Evolutionary conservation across 2,329 filamentous ascomycete species (phyloP), one percentile per base, ranked within the genome.

Genomic region (Claviceps arundinis): DNA sequence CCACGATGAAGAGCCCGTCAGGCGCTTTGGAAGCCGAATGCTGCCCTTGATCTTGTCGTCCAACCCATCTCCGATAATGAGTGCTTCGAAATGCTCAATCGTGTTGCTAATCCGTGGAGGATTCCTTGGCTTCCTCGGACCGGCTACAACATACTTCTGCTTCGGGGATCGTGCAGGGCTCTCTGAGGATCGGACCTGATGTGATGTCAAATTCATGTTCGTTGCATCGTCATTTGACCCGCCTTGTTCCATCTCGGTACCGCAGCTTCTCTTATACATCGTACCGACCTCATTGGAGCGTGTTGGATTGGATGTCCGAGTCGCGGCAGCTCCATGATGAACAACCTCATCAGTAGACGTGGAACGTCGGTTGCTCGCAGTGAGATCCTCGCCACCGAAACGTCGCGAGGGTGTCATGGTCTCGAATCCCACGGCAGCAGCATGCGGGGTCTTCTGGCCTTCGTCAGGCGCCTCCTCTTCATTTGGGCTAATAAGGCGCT

Each of bases 21-120:
- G 45, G 34, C 17, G 17, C 30, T 53, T 53, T n/a, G 26, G 16
- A 16, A 30, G 26, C 17, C 22, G 16, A 50, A 51, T 37, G 41
- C 45, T 51, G 22, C 22, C 16, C 37, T 47, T 53, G 43, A 19
- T 19, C 19, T 45, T 48, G n/a, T 5, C 13, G 24, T 22, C 40
- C n/a, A 34, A 24, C 22, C 37, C 19, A 30, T 51, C 52, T 37
- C 43, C 43, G 26, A 50, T 41, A 14, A 48, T 51, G 40, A 54
- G 47, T 17, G 52, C 47, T 49, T 54, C 52, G 22, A 54, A 54
- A 43, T 46, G 52, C n/a, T 48, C 52, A 30, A 54, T 54, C 19
- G 34, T 51, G 45, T 51, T 49, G 22, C 41, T 51, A 19, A 54
- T 54, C 30, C 38, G 52, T 48, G 46, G 45, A 17, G 37, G 30